These are phyloP conservation scores for Solanum hybrid DNA, from an alignment of 305 asterid species.

Conservation along the genomic window DNA sequence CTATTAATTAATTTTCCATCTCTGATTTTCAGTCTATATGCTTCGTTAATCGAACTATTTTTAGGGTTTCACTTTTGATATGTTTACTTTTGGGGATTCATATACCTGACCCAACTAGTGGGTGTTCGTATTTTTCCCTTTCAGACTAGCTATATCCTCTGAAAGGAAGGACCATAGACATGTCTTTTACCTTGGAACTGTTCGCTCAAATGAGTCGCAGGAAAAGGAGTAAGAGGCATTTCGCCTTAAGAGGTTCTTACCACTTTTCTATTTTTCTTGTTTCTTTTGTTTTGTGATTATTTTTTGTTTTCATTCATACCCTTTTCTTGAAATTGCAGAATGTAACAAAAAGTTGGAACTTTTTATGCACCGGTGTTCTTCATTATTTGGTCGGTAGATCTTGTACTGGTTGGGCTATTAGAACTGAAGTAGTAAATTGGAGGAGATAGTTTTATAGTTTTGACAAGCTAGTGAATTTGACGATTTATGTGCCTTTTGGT, in stretches of 20 bases:
- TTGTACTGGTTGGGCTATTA: constrained; percentile 5
- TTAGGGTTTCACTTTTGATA: neutral
- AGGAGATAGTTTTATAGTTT: neutral
- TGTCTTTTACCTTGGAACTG: neutral
- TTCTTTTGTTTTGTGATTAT: neutral
- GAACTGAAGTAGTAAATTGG: neutral
- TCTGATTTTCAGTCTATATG: neutral
- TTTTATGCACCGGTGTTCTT: constrained; percentile 3
- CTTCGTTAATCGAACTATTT: constrained; percentile 1
- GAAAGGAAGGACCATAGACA: constrained; percentile 5
- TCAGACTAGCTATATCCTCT: neutral
- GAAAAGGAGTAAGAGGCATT: constrained; percentile 24
- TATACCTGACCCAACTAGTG: neutral
- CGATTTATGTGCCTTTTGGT: neutral
- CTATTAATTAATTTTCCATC: neutral
- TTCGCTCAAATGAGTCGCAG: constrained; percentile 27
- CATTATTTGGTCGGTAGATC: constrained; percentile 1
- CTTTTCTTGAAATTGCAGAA: constrained; percentile 26
- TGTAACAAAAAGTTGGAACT: constrained; percentile 12
- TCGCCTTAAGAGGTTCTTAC: constrained; percentile 25
- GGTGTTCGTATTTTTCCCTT: neutral
- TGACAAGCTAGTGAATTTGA: neutral
- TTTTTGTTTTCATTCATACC: constrained; percentile 12
- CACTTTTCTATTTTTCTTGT: neutral
- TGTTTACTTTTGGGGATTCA: neutral